A percentile compares a stretch with the other conserved stretches of the same genome.
Conservation (phyloP, 1,139 yeast genomes). For the Geotrichum carabidarum region DNA sequence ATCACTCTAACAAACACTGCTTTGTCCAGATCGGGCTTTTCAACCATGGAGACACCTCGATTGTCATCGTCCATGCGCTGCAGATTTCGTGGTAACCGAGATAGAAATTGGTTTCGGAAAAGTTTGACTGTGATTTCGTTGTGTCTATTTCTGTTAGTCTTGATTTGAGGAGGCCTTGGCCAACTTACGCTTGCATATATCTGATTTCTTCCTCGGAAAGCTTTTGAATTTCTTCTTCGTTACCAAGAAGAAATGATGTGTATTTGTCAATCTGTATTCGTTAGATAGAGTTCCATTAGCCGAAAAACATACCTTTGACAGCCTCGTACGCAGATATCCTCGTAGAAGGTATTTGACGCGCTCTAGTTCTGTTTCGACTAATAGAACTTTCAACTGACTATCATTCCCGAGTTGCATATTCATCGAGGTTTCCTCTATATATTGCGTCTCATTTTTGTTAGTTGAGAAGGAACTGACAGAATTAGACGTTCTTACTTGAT, state of each 20-base stretch:
- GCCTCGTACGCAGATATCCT: slow-evolving; percentile 71
- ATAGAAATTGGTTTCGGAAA: slow-evolving; percentile 63
- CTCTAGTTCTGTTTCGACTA: slow-evolving; percentile 88
- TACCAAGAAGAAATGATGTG: slow-evolving; percentile 49
- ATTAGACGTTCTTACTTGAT: slow-evolving; percentile 40
- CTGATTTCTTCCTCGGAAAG: slow-evolving; percentile 58
- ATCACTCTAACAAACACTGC: slow-evolving; percentile 70
- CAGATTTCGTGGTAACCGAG: slow-evolving; percentile 59
- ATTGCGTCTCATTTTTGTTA: slow-evolving; percentile 45
- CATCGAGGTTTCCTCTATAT: slow-evolving; percentile 56
- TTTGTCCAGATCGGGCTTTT: slow-evolving; percentile 64
- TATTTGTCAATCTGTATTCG: slow-evolving; percentile 53
- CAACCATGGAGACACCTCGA: slow-evolving; percentile 76
- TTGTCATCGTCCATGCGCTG: slow-evolving; percentile 71
- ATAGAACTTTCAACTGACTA: slow-evolving; percentile 71
- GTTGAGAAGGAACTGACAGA: no score
- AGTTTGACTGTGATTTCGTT: slow-evolving; percentile 58
- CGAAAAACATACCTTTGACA: slow-evolving; percentile 34
- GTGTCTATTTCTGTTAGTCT: slow-evolving; percentile 41
- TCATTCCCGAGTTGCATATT: slow-evolving; percentile 53
- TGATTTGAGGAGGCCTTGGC: slow-evolving; percentile 23
- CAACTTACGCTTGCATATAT: slow-evolving; percentile 48
- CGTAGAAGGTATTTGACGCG: slow-evolving; percentile 75
- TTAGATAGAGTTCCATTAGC: neutral
- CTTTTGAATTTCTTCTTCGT: slow-evolving; percentile 31